These are phyloP conservation scores for Lactifluus hygrophoroides DNA, from an alignment of 768 basidiomycete genomes.

Conservation along the genomic window DNA sequence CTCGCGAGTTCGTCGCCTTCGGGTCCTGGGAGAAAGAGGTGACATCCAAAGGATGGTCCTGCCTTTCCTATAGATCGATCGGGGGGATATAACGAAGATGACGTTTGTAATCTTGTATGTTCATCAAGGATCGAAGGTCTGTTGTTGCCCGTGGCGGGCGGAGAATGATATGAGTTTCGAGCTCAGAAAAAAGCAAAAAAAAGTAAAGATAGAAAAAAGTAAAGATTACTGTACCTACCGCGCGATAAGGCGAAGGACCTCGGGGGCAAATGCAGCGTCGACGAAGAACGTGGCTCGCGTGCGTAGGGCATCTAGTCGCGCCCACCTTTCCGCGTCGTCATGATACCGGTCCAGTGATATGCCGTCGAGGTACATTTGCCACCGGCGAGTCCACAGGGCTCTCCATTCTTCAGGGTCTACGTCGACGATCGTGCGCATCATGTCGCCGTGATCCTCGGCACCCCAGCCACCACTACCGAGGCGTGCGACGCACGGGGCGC, in stretches of 20 bases:
- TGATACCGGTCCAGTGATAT: slow-evolving; percentile 8
- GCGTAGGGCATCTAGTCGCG: slow-evolving; percentile 13
- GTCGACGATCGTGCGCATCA: slow-evolving; percentile 16
- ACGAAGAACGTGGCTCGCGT: slow-evolving; percentile 10
- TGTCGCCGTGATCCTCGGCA: slow-evolving; percentile 10
- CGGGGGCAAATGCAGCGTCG: slow-evolving; percentile 12
- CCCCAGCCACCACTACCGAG: slow-evolving; percentile 17
- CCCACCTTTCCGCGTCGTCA: slow-evolving; percentile 15
- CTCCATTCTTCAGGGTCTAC: slow-evolving; percentile 18
- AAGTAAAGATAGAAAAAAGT: too few relatives aligned
- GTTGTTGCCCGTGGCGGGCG: background rate
- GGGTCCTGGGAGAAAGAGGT: slow-evolving; percentile 8
- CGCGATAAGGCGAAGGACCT: slow-evolving; percentile 13
- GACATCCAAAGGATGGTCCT: slow-evolving; percentile 10
- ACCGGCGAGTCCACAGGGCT: slow-evolving; percentile 13
- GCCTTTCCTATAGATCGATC: background rate
- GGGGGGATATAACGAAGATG: slow-evolving; percentile 10
- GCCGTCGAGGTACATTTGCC: slow-evolving; percentile 19
- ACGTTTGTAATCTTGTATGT: background rate
- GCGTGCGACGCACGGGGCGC: slow-evolving; percentile 10
- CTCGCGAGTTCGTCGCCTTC: slow-evolving; percentile 16
- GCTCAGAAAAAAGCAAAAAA: background rate
- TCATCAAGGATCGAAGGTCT: slow-evolving; percentile 18
- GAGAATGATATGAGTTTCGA: background rate
- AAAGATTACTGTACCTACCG: slow-evolving; percentile 8